Evolutionary conservation across 1,284 basidiomycete species (phyloP).

Genomic region (Leccinum pallidistipes): DNA sequence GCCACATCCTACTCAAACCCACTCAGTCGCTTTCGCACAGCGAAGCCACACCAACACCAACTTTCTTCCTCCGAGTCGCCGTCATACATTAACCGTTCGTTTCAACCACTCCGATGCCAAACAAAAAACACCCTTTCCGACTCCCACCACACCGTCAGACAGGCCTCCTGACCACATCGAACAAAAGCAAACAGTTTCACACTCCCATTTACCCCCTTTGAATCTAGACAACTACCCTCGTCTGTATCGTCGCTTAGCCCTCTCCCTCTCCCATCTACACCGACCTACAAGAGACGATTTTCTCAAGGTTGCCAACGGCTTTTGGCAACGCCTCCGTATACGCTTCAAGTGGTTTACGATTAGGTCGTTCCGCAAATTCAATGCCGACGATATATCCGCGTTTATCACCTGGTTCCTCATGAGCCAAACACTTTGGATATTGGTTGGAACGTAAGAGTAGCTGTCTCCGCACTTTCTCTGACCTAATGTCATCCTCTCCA

Average conservation of each 20-base stretch:
- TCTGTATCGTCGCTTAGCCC: conserved; percentile 75
- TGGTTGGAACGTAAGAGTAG: conserved; percentile 83
- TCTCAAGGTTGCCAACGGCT: conserved; percentile 80
- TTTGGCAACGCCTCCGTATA: conserved; percentile 89
- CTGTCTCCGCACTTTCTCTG: neutral
- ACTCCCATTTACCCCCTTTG: conserved; percentile 27
- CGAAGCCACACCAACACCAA: neutral
- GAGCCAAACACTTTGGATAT: conserved; percentile 91
- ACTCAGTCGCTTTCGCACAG: neutral
- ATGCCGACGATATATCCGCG: conserved; percentile 95
- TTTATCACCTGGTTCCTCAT: conserved; percentile 95
- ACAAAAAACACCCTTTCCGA: neutral
- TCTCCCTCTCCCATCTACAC: conserved; percentile 76
- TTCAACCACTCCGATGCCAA: conserved; percentile 21
- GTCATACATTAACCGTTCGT: conserved; percentile 3
- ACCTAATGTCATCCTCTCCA: conserved; percentile 16
- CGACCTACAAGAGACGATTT: conserved; percentile 88
- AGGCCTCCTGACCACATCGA: conserved; percentile 2
- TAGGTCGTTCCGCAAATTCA: conserved; percentile 92
- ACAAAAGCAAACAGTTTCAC: conserved; percentile 7
- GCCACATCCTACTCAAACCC: conserved; percentile 6
- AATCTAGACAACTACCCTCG: conserved; percentile 74
- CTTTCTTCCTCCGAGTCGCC: neutral
- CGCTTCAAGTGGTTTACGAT: conserved; percentile 99
- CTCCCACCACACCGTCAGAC: conserved; percentile 2